Base-by-base conservation (phyloP, 2,329 filamentous ascomycete genomes). In the Botrytis elliptica region DNA sequence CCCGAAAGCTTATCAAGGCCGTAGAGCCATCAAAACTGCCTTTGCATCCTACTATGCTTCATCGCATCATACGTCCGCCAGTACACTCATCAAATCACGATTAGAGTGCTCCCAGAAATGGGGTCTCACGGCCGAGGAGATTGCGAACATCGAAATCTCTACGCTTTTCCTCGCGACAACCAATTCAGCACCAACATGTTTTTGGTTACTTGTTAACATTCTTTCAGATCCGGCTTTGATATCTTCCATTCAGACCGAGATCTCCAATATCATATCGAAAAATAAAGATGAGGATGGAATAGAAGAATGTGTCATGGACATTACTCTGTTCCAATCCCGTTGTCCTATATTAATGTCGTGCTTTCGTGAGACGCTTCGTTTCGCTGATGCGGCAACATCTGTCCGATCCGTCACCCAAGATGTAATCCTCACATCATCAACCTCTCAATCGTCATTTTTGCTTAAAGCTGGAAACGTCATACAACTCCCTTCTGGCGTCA, bases 301-400 rank as follows among this genome's bases (percentile, higher is more conserved):
- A 22, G 67, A 77, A 59, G 76, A 22, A 38, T 75, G 73, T 10
- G 57, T 74, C 6, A 74, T 79, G 66, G 75, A 79, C 46, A 75
- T 72, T 10, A 74, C 75, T 12, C 75, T 72, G 18, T 81, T 87
- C 16, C 82, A 83, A 46, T 77, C 82, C 1, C 73, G 79, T 9
- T 84, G 84, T 65, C 85, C 85, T 0, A 78, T 86, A 8, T 79
- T 88, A 10, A 79, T 84, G 22, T 84, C 84, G 63, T 82, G 82
- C 36, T 86, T 84, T 76, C 82, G 83, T 38, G 86, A 88, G 76
- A 82, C 82, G 0, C 79, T 87, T 72, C 84, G 86, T 12, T 72
- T 86, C 2, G 79, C 77, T 20, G 83, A 83, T 44, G 81, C 82
- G 6, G 79, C 82, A 9, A 78, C 82, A 22, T 82, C 82, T 20